Evolutionary conservation across 768 basidiomycete genomes (phyloP), one percentile per base, ranked within the genome.

Genomic region (Leccinum uliginosum): DNA sequence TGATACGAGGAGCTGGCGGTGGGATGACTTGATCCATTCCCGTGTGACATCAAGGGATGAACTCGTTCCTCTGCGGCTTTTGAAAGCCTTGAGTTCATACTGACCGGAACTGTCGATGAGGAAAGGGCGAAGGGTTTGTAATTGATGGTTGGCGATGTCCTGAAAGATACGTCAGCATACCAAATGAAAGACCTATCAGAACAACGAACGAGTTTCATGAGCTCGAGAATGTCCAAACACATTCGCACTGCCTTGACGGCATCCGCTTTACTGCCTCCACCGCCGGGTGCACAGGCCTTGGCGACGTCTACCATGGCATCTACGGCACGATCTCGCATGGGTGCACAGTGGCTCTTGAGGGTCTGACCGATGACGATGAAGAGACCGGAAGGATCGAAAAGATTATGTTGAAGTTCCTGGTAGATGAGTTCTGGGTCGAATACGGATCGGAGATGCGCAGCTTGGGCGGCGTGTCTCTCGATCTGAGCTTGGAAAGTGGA

Each of bases 71-170:
- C 78, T 80, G 58, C 80, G 77, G 62, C 80, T 78, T 70, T 84
- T 83, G 75, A 95, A 90, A 26, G 85, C 84, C 66, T 83, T 82
- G 60, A 87, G 78, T 69, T 96, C 93, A 65, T 89, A 91, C 40
- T 85, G 83, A 21, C 86, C 84, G 1, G 93, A 85, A 38, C 86
- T 85, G 57, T 86, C 83, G 63, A 91, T 80, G 55, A 97, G 82
- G 75, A 87, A 92, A n/a, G 93, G 91, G 50, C 93, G 86, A n/a
- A 95, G 79, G 30, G 90, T 87, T 67, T 93, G 89, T 30, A 97
- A 82, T 74, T 96, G 94, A 74, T 96, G 94, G 70, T 97, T 97
- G 26, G 94, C 94, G 59, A 97, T 94, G 71, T 97, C 94, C 93
- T 96, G 65, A 43, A 67, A 26, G 27, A 59, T 59, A 60, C 58